Percentiles rank a stretch among this genome's conserved stretches.
phyloP scores from a whole-genome alignment of 257 asterid species.

The Ilex aquifolium region DNA sequence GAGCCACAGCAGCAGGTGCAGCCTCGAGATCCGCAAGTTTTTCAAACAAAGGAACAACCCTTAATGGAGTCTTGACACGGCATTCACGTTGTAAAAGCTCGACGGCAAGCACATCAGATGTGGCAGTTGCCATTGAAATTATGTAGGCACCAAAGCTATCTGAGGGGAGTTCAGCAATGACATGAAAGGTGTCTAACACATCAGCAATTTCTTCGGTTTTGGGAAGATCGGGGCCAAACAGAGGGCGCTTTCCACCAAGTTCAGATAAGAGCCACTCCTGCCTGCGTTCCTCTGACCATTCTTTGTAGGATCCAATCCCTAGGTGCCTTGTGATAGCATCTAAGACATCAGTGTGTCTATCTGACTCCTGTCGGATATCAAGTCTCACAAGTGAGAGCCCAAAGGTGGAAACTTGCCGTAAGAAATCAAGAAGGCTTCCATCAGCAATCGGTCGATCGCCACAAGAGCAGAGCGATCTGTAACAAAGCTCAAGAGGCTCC shows the following conservation, averaged over 20 bases:
- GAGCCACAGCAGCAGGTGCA: slow-evolving; percentile 86
- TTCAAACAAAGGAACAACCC: slow-evolving; percentile 88
- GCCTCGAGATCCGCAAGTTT: slow-evolving; percentile 88
- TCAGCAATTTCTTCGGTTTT: slow-evolving; percentile 86
- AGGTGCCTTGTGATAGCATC: slow-evolving; percentile 81
- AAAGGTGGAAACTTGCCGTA: slow-evolving; percentile 90
- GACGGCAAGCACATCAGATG: slow-evolving; percentile 93
- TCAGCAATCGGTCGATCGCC: slow-evolving; percentile 90
- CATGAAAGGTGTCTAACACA: slow-evolving; percentile 71
- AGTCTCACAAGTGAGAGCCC: slow-evolving; percentile 89
- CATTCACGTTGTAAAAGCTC: slow-evolving; percentile 92
- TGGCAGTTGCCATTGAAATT: slow-evolving; percentile 92
- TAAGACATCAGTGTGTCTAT: slow-evolving; percentile 83
- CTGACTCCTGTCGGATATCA: slow-evolving; percentile 94
- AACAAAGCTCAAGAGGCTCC: slow-evolving; percentile 95
- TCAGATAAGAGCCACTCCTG: slow-evolving; percentile 94
- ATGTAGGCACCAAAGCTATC: slow-evolving; percentile 88
- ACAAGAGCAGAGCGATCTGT: slow-evolving; percentile 75
- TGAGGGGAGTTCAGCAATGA: slow-evolving; percentile 70
- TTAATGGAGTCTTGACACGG: slow-evolving; percentile 55
- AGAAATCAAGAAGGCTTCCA: slow-evolving; percentile 93
- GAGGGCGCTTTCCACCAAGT: slow-evolving; percentile 81
- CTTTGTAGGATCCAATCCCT: slow-evolving; percentile 80
- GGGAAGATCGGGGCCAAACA: slow-evolving; percentile 85
- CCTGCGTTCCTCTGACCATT: slow-evolving; percentile 79